Base-by-base conservation (phyloP, 2,329 filamentous ascomycete genomes). In the Neonectria ditissima region DNA sequence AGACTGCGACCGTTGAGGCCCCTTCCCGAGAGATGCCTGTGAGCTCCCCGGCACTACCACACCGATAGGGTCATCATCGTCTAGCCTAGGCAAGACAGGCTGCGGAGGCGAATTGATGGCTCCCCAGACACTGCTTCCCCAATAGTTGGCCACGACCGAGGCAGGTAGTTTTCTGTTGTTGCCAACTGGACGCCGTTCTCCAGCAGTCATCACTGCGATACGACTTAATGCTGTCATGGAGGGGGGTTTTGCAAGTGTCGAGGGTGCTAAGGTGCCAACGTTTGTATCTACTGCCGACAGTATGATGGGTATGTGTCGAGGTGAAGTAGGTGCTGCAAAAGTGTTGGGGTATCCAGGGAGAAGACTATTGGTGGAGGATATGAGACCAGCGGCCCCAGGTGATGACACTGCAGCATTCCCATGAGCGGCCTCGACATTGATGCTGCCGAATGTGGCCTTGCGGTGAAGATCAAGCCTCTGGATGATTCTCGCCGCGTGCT, bases 401-500 rank as follows among this genome's bases (percentile, higher is more conserved):
- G 68, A 76, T n/a, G 72, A 77, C 39, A 77, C 82, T 80, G 80
- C 56, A 76, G 80, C 64, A 37, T 79, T 76, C 22, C 74, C 78
- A 52, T 70, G 79, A 2, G 77, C 77, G 9, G 75, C 72, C 32
- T 83, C 81, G 9, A 76, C 74, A 24, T 78, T 80, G 20, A 80
- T 76, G 16, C 62, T 71, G 30, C 84, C 83, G 65, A 90, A 87
- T 7, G 89, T 88, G 39, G 90, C 85, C 75, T 95, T 97, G 68
- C 95, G 89, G 77, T 97, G 92, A 61, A 97, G 84, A 77, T 97
- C 95, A 47, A 97, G 86, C 78, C 94, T 97, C 76, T 97, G 93
- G 77, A 97, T 97, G 67, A 98, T 93, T 64, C 94, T 89, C 20
- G 93, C 88, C 9, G 93, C 92, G 77, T 96, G 93, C 64, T 97